These are phyloP conservation scores for Yarrowia deformans DNA, from an alignment of 805 yeast species.

Conservation along the genomic window DNA sequence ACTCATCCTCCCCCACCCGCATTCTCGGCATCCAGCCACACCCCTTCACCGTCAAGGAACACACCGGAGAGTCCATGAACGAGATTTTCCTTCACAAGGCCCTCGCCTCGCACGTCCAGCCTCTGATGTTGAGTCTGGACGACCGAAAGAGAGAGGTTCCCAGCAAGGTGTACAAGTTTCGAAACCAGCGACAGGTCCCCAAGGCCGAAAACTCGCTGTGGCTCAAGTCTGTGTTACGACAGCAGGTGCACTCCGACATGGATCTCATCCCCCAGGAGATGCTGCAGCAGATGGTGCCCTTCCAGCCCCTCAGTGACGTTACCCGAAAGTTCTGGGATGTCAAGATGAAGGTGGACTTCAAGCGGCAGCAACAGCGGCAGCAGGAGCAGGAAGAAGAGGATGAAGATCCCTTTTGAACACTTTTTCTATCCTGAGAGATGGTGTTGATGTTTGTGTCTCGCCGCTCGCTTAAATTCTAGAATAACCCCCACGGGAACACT, in stretches of 20 bases:
- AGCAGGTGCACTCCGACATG: slow-evolving; percentile 21
- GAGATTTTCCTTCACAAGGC: slow-evolving; percentile 38
- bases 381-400: slow-evolving; percentile 5
- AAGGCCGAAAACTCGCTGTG: slow-evolving; percentile 25
- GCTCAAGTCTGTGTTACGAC: slow-evolving; percentile 36
- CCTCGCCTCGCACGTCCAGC: slow-evolving; percentile 28
- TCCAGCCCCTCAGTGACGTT: slow-evolving; percentile 28
- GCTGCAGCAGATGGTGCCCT: slow-evolving; percentile 39
- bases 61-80: slow-evolving; percentile 34
- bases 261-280: slow-evolving; percentile 30
- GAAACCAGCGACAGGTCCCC: slow-evolving; percentile 25
- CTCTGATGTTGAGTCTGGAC: slow-evolving; percentile 27
- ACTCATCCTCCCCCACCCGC: neutral
- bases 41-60: slow-evolving; percentile 32
- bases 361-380: slow-evolving; percentile 15
- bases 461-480: slow-evolving; percentile 1
- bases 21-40: slow-evolving; percentile 35
- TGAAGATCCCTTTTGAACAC: neutral
- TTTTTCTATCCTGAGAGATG: neutral
- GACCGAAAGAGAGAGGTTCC: slow-evolving; percentile 33
- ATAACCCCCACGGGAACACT: slow-evolving; percentile 16
- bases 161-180: slow-evolving; percentile 35
- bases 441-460: neutral
- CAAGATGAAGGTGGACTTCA: slow-evolving; percentile 37
- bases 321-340: slow-evolving; percentile 36